phyloP scores from a whole-genome alignment of 805 yeast genomes.

The Myxozyma mucilagina region DNA sequence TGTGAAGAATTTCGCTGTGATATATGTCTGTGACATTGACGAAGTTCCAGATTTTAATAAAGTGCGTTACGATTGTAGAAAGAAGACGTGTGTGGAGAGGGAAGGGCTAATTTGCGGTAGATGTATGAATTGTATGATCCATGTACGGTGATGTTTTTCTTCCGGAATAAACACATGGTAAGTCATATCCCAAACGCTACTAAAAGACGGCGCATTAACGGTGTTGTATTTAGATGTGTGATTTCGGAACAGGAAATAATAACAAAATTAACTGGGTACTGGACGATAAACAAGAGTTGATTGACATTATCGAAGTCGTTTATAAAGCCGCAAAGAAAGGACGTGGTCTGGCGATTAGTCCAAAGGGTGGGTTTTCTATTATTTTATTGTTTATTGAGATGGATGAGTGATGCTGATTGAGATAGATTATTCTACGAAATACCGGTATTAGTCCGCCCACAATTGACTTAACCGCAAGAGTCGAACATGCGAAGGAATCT shows the following conservation, averaged over 20 bases:
- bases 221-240: conserved; percentile 76
- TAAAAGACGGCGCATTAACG: neutral
- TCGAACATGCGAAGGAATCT: neutral
- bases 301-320: conserved; percentile 85
- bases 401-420: neutral
- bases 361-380: conserved; percentile 45
- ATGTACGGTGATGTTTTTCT: conserved; percentile 90
- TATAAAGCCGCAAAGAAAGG: conserved; percentile 92
- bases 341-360: conserved; percentile 85
- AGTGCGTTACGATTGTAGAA: conserved; percentile 5
- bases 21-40: conserved; percentile 85
- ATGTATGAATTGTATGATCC: conserved; percentile 92
- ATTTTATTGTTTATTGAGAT: neutral
- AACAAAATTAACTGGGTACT: conserved; percentile 84
- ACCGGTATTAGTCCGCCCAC: conserved; percentile 25
- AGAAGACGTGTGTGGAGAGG: neutral
- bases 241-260: conserved; percentile 96
- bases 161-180: conserved; percentile 53
- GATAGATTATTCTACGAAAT: conserved; percentile 35
- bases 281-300: conserved; percentile 81
- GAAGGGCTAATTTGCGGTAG: conserved; percentile 35
- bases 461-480: neutral
- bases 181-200: neutral
- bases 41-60: conserved; percentile 84
- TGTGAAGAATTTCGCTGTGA: conserved; percentile 81